Evolutionary conservation across 176 grass and related monocot species (phyloP), one percentile per base, ranked within the genome.

Genomic region (Dactylis glomerata): DNA sequence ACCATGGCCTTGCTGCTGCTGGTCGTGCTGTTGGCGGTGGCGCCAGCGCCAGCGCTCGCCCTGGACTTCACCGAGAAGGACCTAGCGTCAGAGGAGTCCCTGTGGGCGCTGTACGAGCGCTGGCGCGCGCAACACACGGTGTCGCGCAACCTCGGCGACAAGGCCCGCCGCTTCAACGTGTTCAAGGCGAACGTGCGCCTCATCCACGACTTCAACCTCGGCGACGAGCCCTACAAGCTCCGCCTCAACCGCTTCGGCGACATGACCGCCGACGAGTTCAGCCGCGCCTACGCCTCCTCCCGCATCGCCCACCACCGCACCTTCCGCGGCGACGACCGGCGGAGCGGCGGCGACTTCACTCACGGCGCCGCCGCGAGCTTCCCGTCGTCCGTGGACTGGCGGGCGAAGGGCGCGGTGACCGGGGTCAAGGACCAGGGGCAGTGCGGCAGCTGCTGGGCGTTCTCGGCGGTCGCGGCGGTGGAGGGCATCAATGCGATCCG

Each of bases 371-470:
- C 69, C 0, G 26, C 74, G 15, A 73, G 79, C 57, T 10, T 90
- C 7, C 91, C 89, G 3, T 4, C 84, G 72, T 62, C 66, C 4
- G 73, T 97, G 32, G 94, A 94, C 71, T 97, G 94, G 94, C 71
- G 94, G 24, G 83, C 83, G 73, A 90, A 97, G 58, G 86, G 86
- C 0, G 94, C 94, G 10, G 94, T 97, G 41, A 85, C 94, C 10
- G 44, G 77, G 2, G 92, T 94, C 7, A 97, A 97, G 92, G 90
- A 97, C 83, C 94, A 97, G 78, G 94, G 94, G 38, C 85, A 87
- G 37, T 97, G 94, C 40, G 92, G 94, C 24, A 97, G 94, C 86
- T 97, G 94, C 64, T 97, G 90, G 92, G 94, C 94, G 3, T 97
- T 97, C 84, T 94, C 94, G 8, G 91, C 92, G 9, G 87, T 97